Conservation (phyloP, 2,329 filamentous ascomycete species). For the Proliferodiscus dingleyae region DNA sequence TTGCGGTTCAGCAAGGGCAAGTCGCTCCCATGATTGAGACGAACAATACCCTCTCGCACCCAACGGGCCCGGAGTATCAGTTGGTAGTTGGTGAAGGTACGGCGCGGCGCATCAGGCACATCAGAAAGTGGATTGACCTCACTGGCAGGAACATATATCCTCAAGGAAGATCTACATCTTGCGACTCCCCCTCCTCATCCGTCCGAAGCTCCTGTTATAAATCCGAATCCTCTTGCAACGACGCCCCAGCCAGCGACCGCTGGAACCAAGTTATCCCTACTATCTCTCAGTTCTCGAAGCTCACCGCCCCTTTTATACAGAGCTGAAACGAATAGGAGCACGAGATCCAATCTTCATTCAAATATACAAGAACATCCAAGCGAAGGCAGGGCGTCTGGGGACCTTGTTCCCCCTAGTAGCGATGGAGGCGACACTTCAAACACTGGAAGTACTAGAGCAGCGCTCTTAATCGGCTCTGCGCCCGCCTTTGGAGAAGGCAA, state of each 20-base stretch:
- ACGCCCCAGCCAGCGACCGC: slow-evolving; percentile 75
- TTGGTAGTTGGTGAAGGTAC: slow-evolving; percentile 89
- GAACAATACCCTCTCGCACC: slow-evolving; percentile 80
- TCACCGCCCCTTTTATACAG: slow-evolving; percentile 50
- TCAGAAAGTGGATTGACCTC: slow-evolving; percentile 11
- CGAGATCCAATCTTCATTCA: slow-evolving; percentile 39
- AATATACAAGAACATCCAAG: slow-evolving; percentile 59
- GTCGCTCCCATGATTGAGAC: slow-evolving; percentile 81
- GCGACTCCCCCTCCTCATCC: slow-evolving; percentile 94
- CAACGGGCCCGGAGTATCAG: slow-evolving; percentile 77
- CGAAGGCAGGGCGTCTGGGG: slow-evolving; percentile 56
- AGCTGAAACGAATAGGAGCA: slow-evolving; percentile 46
- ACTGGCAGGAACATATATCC: slow-evolving; percentile 71
- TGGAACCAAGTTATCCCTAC: slow-evolving; percentile 78
- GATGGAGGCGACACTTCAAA: slow-evolving; percentile 48
- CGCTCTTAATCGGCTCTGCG: slow-evolving; percentile 34
- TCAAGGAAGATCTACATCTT: slow-evolving; percentile 86
- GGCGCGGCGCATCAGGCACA: slow-evolving; percentile 8
- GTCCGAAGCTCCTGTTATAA: slow-evolving; percentile 80
- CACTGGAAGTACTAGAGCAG: slow-evolving; percentile 37
- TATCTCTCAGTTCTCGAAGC: slow-evolving; percentile 36
- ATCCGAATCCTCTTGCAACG: slow-evolving; percentile 87
- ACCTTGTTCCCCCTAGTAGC: slow-evolving; percentile 54
- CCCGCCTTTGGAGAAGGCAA: slow-evolving; percentile 87
- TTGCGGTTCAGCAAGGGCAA: slow-evolving; percentile 62